Conservation (phyloP, 2,329 filamentous ascomycete genomes). For the Coniochaeta sp. region DNA sequence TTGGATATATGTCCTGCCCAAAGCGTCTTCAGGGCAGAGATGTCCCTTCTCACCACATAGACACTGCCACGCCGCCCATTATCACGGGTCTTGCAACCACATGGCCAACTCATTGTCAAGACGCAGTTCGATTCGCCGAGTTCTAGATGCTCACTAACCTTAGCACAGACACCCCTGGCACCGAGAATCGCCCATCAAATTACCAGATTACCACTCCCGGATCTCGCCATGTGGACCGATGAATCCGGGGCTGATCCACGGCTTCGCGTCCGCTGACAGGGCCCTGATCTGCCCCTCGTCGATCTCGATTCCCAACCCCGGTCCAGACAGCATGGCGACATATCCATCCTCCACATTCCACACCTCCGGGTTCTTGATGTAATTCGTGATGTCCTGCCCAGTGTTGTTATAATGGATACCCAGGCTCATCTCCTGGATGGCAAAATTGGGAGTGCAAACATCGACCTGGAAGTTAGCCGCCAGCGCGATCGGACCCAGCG, state of each 20-base stretch:
- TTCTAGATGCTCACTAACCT: no score
- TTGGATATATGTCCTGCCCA: background rate
- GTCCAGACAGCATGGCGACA: constrained; percentile 42
- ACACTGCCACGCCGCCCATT: no score
- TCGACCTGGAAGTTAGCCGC: constrained; percentile 57
- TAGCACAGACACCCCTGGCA: no score
- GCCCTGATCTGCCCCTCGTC: constrained; percentile 55
- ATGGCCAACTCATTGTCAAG: background rate
- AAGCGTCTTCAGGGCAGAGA: no score
- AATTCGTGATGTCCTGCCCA: constrained; percentile 50
- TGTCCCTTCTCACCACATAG: no score
- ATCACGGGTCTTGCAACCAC: no score
- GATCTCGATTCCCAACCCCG: constrained; percentile 53
- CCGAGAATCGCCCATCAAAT: background rate
- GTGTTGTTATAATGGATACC: constrained; percentile 63
- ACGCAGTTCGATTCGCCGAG: background rate
- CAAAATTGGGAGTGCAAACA: constrained; percentile 46
- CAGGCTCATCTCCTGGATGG: constrained; percentile 61
- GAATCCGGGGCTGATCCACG: constrained; percentile 56
- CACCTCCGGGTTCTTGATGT: constrained; percentile 48
- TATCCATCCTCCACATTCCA: constrained; percentile 53
- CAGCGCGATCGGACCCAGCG: constrained; percentile 56
- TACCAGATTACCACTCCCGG: constrained; percentile 51
- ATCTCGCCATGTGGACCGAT: constrained; percentile 55
- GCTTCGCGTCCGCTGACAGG: constrained; percentile 40